These are phyloP conservation scores for Phylloporus sp. DNA, from an alignment of 768 basidiomycete species.

Conservation along the genomic window DNA sequence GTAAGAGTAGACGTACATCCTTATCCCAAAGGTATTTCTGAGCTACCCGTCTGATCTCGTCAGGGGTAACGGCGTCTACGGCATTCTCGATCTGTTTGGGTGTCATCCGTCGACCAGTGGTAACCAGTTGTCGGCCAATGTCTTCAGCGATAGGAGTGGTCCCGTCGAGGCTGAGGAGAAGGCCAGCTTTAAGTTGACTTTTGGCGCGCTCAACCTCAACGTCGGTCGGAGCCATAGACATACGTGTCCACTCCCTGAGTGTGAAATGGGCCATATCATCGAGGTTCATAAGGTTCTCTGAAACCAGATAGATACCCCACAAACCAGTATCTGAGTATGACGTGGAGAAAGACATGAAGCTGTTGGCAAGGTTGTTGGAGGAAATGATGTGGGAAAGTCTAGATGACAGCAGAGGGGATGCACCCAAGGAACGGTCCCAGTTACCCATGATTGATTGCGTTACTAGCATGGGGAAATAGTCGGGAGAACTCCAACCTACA, in stretches of 20 bases:
- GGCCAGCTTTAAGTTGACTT: conserved; percentile 94
- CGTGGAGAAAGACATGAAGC: conserved; percentile 99
- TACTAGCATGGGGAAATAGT: conserved; percentile 99
- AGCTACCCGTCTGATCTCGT: conserved; percentile 91
- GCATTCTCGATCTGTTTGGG: conserved; percentile 93
- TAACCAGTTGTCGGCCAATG: conserved; percentile 96
- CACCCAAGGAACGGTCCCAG: conserved; percentile 97
- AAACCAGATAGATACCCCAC: conserved; percentile 97
- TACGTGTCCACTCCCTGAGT: conserved; percentile 91
- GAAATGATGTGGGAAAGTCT: conserved; percentile 89
- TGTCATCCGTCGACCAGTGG: conserved; percentile 83
- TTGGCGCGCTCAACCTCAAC: conserved; percentile 96
- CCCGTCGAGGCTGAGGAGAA: conserved; percentile 90
- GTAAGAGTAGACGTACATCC: conserved; percentile 56
- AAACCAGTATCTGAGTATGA: conserved; percentile 98
- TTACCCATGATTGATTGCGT: conserved; percentile 98
- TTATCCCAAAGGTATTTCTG: conserved; percentile 98
- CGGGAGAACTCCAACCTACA: conserved; percentile 95
- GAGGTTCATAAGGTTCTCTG: conserved; percentile 90
- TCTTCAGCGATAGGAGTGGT: conserved; percentile 97
- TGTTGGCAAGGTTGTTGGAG: conserved; percentile 94
- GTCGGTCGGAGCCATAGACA: conserved; percentile 81
- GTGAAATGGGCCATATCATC: conserved; percentile 95
- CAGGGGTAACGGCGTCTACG: conserved; percentile 82
- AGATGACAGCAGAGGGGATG: conserved; percentile 84